A percentile compares a stretch with the other conserved stretches of the same genome.
phyloP scores from a whole-genome alignment of 371 early-diverging fungal species.

The Polyrhizophydium stewartii region DNA sequence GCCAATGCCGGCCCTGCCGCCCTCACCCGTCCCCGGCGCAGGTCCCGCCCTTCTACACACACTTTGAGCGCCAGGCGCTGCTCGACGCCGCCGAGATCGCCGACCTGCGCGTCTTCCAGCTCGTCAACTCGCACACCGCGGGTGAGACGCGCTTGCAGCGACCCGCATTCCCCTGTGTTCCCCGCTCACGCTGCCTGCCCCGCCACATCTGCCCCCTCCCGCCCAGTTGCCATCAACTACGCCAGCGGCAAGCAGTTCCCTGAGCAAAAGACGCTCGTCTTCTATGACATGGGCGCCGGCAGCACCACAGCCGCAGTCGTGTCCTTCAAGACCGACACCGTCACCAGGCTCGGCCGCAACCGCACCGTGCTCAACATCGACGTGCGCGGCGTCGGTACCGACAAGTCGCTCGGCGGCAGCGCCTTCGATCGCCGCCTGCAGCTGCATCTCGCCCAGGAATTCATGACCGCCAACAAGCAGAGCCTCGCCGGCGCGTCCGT shows the following conservation, averaged over 20 bases:
- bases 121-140: constrained; percentile 93
- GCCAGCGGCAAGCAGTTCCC: constrained; percentile 72
- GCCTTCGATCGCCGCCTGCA: constrained; percentile 78
- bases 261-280: constrained; percentile 77
- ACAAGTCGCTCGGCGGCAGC: constrained; percentile 84
- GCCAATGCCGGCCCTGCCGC: background rate
- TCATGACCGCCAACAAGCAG: constrained; percentile 50
- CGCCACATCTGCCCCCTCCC: background rate
- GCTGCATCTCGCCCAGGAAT: constrained; percentile 67
- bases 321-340: constrained; percentile 65
- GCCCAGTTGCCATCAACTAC: constrained; percentile 83
- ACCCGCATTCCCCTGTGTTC: background rate
- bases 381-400: constrained; percentile 77
- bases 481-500: constrained; percentile 38
- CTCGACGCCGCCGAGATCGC: constrained; percentile 93
- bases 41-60: constrained; percentile 88
- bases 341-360: constrained; percentile 35
- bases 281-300: constrained; percentile 97
- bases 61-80: constrained; percentile 87
- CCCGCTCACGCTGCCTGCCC: background rate
- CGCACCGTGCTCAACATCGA: constrained; percentile 65
- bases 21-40: constrained; percentile 15
- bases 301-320: constrained; percentile 87
- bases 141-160: constrained; percentile 35
- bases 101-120: constrained; percentile 71